phyloP scores from a whole-genome alignment of 179 eudicot species.

The Vitellaria paradoxa region DNA sequence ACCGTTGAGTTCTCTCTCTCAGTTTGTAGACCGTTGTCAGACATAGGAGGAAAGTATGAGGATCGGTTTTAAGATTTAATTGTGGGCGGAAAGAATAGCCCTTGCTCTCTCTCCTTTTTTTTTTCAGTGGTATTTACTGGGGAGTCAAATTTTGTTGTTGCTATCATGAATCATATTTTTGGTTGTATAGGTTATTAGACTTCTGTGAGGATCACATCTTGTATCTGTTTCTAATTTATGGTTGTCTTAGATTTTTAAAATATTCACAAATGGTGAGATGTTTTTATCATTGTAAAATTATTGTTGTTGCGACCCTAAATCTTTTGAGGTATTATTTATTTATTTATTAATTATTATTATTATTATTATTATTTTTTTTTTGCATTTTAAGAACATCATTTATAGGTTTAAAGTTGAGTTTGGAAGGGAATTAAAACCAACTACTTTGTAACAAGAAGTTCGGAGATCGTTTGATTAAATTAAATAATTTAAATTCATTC shows the following conservation, averaged over 20 bases:
- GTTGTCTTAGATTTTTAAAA: background rate
- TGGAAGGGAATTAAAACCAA: too few relatives aligned
- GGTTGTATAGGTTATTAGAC: conserved; percentile 19
- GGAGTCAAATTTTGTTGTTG: conserved; percentile 21
- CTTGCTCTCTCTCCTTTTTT: background rate
- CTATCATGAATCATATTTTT: conserved; percentile 18
- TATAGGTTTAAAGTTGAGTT: too few relatives aligned
- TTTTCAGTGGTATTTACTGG: conserved; percentile 3
- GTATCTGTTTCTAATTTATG: background rate
- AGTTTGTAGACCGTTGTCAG: background rate
- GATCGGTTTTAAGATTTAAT: conserved; percentile 3
- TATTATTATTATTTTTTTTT: background rate
- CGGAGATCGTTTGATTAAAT: too few relatives aligned
- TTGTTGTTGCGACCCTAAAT: background rate
- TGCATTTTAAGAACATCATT: background rate
- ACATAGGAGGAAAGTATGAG: background rate
- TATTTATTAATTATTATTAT: too few relatives aligned
- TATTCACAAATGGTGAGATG: background rate
- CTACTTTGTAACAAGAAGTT: too few relatives aligned
- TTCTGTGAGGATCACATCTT: background rate
- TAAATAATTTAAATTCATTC: too few relatives aligned
- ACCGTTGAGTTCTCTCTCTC: background rate
- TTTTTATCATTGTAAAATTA: conserved; percentile 1
- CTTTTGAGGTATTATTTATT: background rate
- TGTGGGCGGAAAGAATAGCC: background rate